Conservation (phyloP, 2,329 filamentous ascomycete genomes). For the Ploettnerulaceae sp. region DNA sequence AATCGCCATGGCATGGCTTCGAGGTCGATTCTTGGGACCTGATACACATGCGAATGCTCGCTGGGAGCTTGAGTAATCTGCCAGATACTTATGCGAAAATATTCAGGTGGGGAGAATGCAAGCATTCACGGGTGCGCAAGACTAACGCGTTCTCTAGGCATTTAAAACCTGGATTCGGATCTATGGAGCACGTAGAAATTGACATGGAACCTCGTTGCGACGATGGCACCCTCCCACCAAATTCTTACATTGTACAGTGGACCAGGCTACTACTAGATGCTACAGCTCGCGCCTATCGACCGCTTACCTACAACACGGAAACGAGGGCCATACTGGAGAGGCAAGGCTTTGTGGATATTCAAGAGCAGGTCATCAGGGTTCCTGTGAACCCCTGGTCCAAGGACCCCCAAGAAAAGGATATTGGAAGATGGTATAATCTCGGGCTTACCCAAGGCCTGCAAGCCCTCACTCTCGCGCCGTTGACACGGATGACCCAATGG, state of each 20-base stretch:
- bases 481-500: slow-evolving; percentile 62
- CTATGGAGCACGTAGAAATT: slow-evolving; percentile 84
- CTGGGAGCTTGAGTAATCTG: slow-evolving; percentile 76
- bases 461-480: slow-evolving; percentile 66
- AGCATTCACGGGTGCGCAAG: no score
- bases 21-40: slow-evolving; percentile 53
- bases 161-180: slow-evolving; percentile 68
- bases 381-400: slow-evolving; percentile 71
- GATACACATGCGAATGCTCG: slow-evolving; percentile 75
- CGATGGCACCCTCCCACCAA: slow-evolving; percentile 53
- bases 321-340: slow-evolving; percentile 58
- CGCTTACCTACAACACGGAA: slow-evolving; percentile 59
- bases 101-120: slow-evolving; percentile 59
- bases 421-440: slow-evolving; percentile 81
- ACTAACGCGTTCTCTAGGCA: slow-evolving; percentile 49
- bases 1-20: slow-evolving; percentile 60
- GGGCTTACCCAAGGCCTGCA: slow-evolving; percentile 69
- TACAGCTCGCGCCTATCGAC: slow-evolving; percentile 59
- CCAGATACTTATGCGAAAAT: slow-evolving; percentile 65
- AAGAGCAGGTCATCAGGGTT: slow-evolving; percentile 61
- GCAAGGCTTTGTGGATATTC: slow-evolving; percentile 76
- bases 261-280: slow-evolving; percentile 62
- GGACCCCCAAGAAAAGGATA: slow-evolving; percentile 58
- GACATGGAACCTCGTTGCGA: slow-evolving; percentile 74
- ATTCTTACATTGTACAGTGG: slow-evolving; percentile 63